Base-by-base conservation (phyloP, 2,329 filamentous ascomycete genomes). In the Hyphodiscus sp. region DNA sequence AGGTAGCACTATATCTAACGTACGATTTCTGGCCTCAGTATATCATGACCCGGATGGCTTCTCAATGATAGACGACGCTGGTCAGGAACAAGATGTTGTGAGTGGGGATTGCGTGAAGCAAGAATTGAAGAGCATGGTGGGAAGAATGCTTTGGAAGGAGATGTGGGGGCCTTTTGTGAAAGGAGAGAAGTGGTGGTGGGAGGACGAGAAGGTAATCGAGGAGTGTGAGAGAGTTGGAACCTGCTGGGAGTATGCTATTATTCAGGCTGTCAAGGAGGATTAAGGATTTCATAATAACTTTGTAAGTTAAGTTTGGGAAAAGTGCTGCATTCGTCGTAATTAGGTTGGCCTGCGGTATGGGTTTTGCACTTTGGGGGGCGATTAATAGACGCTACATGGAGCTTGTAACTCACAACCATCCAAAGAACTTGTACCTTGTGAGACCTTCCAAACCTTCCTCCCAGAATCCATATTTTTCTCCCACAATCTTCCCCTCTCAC, bases 121-220 rank as follows among this genome's bases (percentile, higher is more conserved):
- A 20, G 49, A 82, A 61, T 70, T 84, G 2, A 74, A 76, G 52
- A 78, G 73, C 52, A 65, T 77, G 1, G 71, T 80, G 1, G 80
- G 79, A 0, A 73, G 79, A 38, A 75, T 80, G 71, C 68, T 85
- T 18, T 85, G 82, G 82, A 73, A 74, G 61, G 77, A 83, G 61
- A 74, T 81, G 13, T 85, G 81, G 82, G 81, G 81, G 11, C 13
- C 33, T 4, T 68, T 58, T 53, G 65, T 66, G 9, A 54, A 62
- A 45, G 65, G 57, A 2, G 53, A 73, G 7, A 69, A 64, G 44
- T 83, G 80, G 80, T 85, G 82, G 82, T 85, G 81, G 81, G 79
- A 85, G 43, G 76, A 83, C 30, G 67, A 70, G 13, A 72, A 67
- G 1, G 80, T 79, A 53, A 67, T 81, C 1, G 71, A 76, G 42